These are phyloP conservation scores for Fraxinus ornus DNA, from an alignment of 305 asterid species.

Conservation along the genomic window DNA sequence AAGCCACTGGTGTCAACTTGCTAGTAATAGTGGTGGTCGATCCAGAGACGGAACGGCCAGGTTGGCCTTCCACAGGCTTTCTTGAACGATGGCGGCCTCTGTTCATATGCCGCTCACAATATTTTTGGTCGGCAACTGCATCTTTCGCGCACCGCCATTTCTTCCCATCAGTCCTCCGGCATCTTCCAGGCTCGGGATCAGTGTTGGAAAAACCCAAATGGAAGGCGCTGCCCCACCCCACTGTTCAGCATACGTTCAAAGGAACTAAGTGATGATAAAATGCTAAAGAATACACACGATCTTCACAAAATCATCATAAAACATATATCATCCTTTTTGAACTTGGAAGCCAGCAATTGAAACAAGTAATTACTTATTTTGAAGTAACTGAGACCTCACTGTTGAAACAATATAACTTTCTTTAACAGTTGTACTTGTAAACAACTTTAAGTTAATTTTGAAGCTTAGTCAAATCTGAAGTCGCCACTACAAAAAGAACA, in stretches of 20 bases:
- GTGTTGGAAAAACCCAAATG: constrained; percentile 67
- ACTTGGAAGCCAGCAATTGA: background rate
- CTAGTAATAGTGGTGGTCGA: constrained; percentile 20
- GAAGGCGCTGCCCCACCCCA: constrained; percentile 91
- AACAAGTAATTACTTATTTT: background rate
- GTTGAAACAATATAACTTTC: background rate
- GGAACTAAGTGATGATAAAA: background rate
- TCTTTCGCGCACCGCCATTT: constrained; percentile 99
- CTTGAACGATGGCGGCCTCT: constrained; percentile 99
- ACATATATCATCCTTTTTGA: background rate
- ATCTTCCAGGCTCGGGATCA: constrained; percentile 97
- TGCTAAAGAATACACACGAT: background rate
- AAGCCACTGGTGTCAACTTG: constrained; percentile 37
- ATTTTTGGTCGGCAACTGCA: constrained; percentile 85
- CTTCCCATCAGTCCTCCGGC: constrained; percentile 95
- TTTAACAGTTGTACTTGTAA: background rate
- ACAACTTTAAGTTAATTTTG: background rate
- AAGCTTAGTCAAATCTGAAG: background rate
- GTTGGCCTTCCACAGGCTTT: constrained; percentile 99
- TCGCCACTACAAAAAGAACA: background rate
- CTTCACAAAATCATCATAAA: background rate
- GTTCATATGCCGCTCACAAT: constrained; percentile 75
- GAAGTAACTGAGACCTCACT: background rate
- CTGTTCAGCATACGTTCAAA: constrained; percentile 31
- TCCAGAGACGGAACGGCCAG: constrained; percentile 50